Percentiles rank a stretch among this genome's conserved stretches.
phyloP scores from a whole-genome alignment of 1,139 yeast genomes.

The Diutina catenulata region DNA sequence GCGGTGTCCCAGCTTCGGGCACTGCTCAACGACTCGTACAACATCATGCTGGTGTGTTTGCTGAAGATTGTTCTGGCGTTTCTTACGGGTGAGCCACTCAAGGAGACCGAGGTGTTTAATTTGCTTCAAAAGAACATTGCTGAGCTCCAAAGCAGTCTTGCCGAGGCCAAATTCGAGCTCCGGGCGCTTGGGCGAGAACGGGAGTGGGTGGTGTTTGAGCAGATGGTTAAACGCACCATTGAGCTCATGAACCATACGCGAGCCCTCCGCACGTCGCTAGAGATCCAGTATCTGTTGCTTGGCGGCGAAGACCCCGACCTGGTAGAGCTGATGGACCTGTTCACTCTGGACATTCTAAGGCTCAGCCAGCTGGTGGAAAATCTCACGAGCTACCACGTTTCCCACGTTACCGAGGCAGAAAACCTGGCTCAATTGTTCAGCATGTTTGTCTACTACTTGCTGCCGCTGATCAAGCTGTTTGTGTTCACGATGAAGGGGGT shows the following conservation, averaged over 20 bases:
- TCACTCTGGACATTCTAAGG: conserved; percentile 7
- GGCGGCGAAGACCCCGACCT: conserved; percentile 13
- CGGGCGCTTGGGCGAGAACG: conserved; percentile 39
- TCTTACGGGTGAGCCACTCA: conserved; percentile 37
- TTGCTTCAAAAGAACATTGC: conserved; percentile 29
- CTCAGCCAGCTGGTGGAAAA: conserved; percentile 19
- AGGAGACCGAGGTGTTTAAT: conserved; percentile 24
- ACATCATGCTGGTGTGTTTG: conserved; percentile 40
- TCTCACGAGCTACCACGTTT: conserved; percentile 11
- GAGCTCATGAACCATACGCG: conserved; percentile 48
- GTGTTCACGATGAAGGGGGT: conserved; percentile 54
- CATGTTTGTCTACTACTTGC: conserved; percentile 52
- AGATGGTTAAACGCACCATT: conserved; percentile 40
- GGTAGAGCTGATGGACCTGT: conserved; percentile 8
- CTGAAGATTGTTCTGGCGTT: conserved; percentile 41
- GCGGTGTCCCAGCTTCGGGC: conserved; percentile 38
- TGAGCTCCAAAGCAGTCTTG: conserved; percentile 31
- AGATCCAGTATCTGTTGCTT: conserved; percentile 49
- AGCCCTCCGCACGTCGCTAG: conserved; percentile 57
- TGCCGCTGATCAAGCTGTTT: conserved; percentile 64
- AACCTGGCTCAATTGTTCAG: conserved; percentile 46
- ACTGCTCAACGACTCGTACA: conserved; percentile 41
- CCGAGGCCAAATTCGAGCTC: conserved; percentile 56
- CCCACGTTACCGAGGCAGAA: conserved; percentile 15
- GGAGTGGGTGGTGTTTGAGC: conserved; percentile 34